Percentiles rank a stretch among this genome's conserved stretches.
Conservation (phyloP, 1,284 basidiomycete genomes). For the Fomes fomentarius region DNA sequence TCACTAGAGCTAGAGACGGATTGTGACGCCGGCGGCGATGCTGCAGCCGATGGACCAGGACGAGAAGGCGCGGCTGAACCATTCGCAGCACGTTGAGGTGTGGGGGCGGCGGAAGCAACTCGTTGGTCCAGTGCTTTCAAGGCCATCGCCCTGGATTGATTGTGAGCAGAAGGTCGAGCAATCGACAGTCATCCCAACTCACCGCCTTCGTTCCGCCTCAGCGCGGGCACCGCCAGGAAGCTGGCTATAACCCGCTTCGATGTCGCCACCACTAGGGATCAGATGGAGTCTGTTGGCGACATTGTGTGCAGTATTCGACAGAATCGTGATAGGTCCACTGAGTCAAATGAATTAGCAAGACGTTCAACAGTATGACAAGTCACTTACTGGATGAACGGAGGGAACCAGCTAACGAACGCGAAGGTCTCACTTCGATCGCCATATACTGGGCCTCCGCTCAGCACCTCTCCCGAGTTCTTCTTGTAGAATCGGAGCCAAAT, state of each 20-base stretch:
- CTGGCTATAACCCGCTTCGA: constrained; percentile 75
- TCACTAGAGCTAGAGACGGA: constrained; percentile 3
- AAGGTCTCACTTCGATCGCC: constrained; percentile 97
- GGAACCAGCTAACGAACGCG: constrained; percentile 96
- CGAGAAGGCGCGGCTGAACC: constrained; percentile 21
- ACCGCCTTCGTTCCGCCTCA: constrained; percentile 93
- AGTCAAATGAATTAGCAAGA: background rate
- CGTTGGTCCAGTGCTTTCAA: constrained; percentile 95
- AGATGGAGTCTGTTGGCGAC: constrained; percentile 78
- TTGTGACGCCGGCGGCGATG: constrained; percentile 2
- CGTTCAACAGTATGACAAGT: constrained; percentile 35
- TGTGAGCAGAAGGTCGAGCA: no score
- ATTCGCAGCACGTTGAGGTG: constrained; percentile 45
- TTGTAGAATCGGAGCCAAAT: constrained; percentile 97
- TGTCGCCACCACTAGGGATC: constrained; percentile 71
- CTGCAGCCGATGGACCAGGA: constrained; percentile 19
- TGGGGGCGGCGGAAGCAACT: constrained; percentile 61
- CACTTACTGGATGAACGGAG: constrained; percentile 86
- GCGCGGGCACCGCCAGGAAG: constrained; percentile 87
- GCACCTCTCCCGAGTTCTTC: constrained; percentile 64
- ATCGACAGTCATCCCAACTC: no score
- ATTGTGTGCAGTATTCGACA: constrained; percentile 72
- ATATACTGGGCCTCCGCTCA: constrained; percentile 64
- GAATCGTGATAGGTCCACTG: constrained; percentile 67
- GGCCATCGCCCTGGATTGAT: constrained; percentile 90